A percentile compares a stretch with the other conserved stretches of the same genome.
These are phyloP conservation scores for Penicillium desertorum DNA, from an alignment of 495 filamentous ascomycete genomes.

Conservation along the genomic window DNA sequence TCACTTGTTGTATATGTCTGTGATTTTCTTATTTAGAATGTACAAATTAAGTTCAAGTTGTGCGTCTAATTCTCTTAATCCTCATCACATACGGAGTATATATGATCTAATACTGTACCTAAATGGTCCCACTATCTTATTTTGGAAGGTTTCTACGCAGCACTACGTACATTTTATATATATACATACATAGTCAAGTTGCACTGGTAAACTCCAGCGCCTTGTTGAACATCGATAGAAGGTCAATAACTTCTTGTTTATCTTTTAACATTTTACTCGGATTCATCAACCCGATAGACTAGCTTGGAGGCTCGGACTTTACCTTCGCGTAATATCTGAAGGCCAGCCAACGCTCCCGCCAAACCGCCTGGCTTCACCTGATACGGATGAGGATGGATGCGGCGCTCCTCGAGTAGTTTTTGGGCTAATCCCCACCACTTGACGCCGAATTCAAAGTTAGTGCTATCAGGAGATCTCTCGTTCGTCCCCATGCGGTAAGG, in stretches of 20 bases:
- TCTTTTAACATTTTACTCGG: background rate
- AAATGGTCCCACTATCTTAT: too few relatives aligned
- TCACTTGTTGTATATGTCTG: too few relatives aligned
- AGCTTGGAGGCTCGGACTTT: constrained; percentile 32
- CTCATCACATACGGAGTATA: too few relatives aligned
- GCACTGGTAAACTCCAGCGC: too few relatives aligned
- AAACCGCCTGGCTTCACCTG: constrained; percentile 44
- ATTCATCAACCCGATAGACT: constrained; percentile 27
- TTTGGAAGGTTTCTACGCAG: too few relatives aligned
- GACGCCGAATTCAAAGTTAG: constrained; percentile 39
- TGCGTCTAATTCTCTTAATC: too few relatives aligned
- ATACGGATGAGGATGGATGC: constrained; percentile 50
- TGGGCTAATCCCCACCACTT: constrained; percentile 41
- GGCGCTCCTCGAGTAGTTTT: constrained; percentile 45
- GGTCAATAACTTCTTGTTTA: background rate
- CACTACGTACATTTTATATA: too few relatives aligned
- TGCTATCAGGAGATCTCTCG: constrained; percentile 19
- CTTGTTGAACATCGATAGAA: background rate
- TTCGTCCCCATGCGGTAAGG: constrained; percentile 25
- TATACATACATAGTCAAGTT: too few relatives aligned
- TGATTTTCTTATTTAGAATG: too few relatives aligned
- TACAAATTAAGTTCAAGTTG: too few relatives aligned
- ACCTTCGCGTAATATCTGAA: constrained; percentile 29
- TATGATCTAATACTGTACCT: too few relatives aligned
- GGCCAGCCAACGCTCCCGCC: constrained; percentile 23